A percentile compares a stretch with the other conserved stretches of the same genome.
Evolutionary conservation across 2,329 filamentous ascomycete species (phyloP).

Genomic region (Sclerotinia subarctica): DNA sequence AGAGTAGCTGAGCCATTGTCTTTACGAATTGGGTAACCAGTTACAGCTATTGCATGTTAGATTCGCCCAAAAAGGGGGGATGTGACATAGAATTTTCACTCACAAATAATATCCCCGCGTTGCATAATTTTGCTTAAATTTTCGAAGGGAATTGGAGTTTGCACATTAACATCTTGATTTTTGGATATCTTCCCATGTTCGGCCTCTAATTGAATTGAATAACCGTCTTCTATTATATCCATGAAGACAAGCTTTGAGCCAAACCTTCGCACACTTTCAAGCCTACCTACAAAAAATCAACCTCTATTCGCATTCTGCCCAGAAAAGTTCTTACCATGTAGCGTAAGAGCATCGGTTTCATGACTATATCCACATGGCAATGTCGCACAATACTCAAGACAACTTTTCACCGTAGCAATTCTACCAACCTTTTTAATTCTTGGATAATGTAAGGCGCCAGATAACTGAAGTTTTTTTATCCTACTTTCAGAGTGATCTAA

Average conservation of each 20-base stretch:
- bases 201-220: conserved; percentile 72
- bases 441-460: conserved; percentile 6
- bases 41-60: conserved; percentile 49
- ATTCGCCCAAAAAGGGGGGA: neutral
- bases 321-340: conserved; percentile 28
- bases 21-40: conserved; percentile 67
- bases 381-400: neutral
- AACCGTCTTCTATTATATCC: conserved; percentile 70
- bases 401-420: conserved; percentile 3
- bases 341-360: conserved; percentile 7
- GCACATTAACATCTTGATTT: conserved; percentile 35
- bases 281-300: conserved; percentile 53
- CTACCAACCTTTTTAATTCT: conserved; percentile 15
- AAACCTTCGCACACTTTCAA: conserved; percentile 60
- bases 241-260: conserved; percentile 82
- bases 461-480: conserved; percentile 7
- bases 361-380: neutral
- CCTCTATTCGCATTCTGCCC: neutral
- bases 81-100: conserved; percentile 39
- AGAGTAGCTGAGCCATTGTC: conserved; percentile 69
- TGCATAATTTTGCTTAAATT: conserved; percentile 63
- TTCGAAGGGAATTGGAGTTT: conserved; percentile 48
- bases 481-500: neutral
- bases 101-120: conserved; percentile 81
- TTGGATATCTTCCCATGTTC: conserved; percentile 49